Percentiles rank a stretch among this genome's conserved stretches.
Evolutionary conservation across 768 basidiomycete species (phyloP).

Genomic region (Tylopilus rubrobrunneus): DNA sequence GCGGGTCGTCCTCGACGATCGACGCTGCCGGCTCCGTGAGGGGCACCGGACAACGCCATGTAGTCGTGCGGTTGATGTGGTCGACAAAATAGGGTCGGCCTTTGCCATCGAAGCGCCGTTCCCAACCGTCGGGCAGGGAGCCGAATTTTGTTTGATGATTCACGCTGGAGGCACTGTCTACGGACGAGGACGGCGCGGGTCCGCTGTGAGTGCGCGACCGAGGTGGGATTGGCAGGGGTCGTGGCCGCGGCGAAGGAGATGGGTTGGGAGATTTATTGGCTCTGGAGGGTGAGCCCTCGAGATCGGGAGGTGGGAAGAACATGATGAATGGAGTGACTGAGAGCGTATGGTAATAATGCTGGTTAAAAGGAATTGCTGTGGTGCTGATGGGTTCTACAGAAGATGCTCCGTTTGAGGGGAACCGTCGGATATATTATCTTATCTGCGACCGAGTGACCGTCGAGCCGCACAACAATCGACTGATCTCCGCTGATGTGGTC

Average conservation of each 20-base stretch:
- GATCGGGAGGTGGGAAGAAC: background rate
- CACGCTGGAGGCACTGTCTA: background rate
- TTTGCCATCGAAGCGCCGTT: background rate
- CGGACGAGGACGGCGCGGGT: background rate
- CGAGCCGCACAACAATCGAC: background rate
- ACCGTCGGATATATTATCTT: background rate
- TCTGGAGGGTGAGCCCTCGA: background rate
- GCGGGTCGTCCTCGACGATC: slow-evolving; percentile 53
- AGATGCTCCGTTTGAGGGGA: no score
- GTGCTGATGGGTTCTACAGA: background rate
- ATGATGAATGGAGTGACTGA: background rate
- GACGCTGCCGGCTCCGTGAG: no score
- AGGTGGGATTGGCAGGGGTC: background rate
- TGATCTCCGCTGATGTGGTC: background rate
- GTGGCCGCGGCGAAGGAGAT: background rate
- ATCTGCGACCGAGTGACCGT: background rate
- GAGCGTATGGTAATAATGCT: background rate
- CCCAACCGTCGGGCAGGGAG: background rate
- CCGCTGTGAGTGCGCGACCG: background rate
- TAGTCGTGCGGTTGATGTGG: background rate
- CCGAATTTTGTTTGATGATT: background rate
- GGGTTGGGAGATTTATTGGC: background rate
- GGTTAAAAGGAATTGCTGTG: background rate
- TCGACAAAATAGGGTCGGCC: slow-evolving; percentile 39
- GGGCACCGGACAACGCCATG: background rate